These are phyloP conservation scores for Penicillium cinerascens DNA, from an alignment of 495 filamentous ascomycete genomes.

Conservation along the genomic window DNA sequence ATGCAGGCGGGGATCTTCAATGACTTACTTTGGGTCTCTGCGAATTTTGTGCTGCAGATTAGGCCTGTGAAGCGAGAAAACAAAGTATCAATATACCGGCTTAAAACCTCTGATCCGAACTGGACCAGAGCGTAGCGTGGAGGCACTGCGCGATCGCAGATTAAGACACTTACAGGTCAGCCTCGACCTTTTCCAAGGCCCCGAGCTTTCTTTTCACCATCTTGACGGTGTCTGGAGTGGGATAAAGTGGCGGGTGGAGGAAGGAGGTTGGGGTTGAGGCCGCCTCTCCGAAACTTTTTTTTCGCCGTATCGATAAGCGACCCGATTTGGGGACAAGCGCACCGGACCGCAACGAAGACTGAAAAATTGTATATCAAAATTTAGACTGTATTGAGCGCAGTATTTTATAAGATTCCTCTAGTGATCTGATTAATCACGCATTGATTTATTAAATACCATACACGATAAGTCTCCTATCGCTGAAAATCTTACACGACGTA, in stretches of 20 bases:
- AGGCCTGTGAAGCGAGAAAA: conserved; percentile 46
- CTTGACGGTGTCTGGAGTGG: conserved; percentile 8
- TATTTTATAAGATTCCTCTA: not conserved
- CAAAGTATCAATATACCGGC: conserved; percentile 18
- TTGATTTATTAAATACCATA: not conserved
- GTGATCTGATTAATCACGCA: not conserved
- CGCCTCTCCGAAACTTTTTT: conserved; percentile 40
- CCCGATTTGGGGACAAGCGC: not conserved
- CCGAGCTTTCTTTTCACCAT: conserved; percentile 86
- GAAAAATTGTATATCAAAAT: not conserved
- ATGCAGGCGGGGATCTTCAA: not conserved
- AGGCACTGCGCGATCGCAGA: conserved; percentile 20
- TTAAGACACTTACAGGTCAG: conserved; percentile 61
- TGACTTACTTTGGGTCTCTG: conserved; percentile 69
- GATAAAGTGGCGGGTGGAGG: conserved; percentile 9
- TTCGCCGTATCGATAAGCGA: conserved; percentile 46
- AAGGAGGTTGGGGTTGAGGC: conserved; percentile 20
- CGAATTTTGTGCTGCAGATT: conserved; percentile 87
- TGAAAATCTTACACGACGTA: not conserved
- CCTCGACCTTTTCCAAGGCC: conserved; percentile 92
- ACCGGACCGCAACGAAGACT: not conserved
- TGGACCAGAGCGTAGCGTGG: not conserved
- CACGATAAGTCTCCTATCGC: not conserved
- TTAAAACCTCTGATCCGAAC: not conserved
- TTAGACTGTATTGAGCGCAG: not conserved